Percentiles rank a stretch among this genome's conserved stretches.
Conservation (phyloP, 2,329 filamentous ascomycete species). For the Fonsecaea pedrosoi region DNA sequence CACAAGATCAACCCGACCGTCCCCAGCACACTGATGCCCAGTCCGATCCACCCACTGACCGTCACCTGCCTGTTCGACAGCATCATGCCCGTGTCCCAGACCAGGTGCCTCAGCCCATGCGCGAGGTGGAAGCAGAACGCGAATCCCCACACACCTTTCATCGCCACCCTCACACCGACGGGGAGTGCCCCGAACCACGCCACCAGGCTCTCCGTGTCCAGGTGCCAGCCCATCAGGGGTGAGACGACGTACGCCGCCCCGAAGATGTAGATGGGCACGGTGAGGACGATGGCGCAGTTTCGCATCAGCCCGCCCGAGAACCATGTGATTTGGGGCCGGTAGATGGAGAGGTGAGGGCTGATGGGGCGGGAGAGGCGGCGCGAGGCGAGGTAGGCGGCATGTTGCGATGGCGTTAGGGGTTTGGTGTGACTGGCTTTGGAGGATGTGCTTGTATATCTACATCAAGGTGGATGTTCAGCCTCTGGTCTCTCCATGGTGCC, state of each 20-base stretch:
- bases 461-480: not conserved
- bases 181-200: conserved; percentile 69
- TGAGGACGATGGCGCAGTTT: conserved; percentile 75
- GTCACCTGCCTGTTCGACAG: conserved; percentile 70
- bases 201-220: conserved; percentile 68
- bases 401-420: conserved; percentile 59
- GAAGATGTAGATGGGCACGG: conserved; percentile 78
- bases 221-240: conserved; percentile 73
- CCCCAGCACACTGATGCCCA: conserved; percentile 24
- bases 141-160: conserved; percentile 66
- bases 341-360: conserved; percentile 83
- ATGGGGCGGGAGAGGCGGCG: conserved; percentile 84
- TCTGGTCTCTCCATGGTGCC: not conserved
- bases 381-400: conserved; percentile 71
- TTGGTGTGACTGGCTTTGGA: conserved; percentile 14
- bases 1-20: conserved; percentile 28
- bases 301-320: conserved; percentile 77
- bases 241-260: conserved; percentile 79
- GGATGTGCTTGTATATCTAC: not conserved
- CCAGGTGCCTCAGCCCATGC: conserved; percentile 73
- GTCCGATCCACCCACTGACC: conserved; percentile 66
- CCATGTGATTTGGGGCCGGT: conserved; percentile 85
- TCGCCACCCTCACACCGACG: conserved; percentile 60
- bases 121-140: conserved; percentile 72
- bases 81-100: conserved; percentile 69